Evolutionary conservation across 768 basidiomycete genomes (phyloP).

Genomic region (Kwoniella heveanensis): DNA sequence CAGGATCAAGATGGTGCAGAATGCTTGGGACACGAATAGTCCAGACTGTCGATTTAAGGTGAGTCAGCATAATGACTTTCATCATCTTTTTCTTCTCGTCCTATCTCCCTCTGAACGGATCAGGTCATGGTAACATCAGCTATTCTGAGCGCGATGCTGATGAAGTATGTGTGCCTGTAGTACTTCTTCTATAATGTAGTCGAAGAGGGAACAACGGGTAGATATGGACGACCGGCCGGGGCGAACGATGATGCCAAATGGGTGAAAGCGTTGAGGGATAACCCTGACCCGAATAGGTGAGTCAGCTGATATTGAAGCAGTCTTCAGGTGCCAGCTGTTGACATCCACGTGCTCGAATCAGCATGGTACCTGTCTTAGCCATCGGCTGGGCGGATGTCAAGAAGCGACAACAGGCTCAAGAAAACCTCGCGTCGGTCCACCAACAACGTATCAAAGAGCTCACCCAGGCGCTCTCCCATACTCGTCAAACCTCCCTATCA

Average conservation of each 20-base stretch:
- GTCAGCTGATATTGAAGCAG: slow-evolving; percentile 23
- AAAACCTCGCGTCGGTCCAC: slow-evolving; percentile 49
- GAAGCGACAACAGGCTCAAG: slow-evolving; percentile 52
- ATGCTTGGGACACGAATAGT: slow-evolving; percentile 45
- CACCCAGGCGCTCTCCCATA: slow-evolving; percentile 27
- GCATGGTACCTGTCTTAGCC: slow-evolving; percentile 53
- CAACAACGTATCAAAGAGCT: slow-evolving; percentile 48
- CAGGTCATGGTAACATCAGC: slow-evolving; percentile 39
- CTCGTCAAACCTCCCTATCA: slow-evolving; percentile 42
- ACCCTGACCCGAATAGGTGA: slow-evolving; percentile 52
- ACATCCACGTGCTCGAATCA: slow-evolving; percentile 8
- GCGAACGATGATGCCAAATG: slow-evolving; percentile 53
- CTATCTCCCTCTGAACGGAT: no score
- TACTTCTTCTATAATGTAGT: slow-evolving; percentile 55
- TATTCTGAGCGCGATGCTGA: neutral
- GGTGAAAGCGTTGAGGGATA: slow-evolving; percentile 50
- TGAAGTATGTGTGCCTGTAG: slow-evolving; percentile 21
- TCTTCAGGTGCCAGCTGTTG: no score
- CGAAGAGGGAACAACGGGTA: slow-evolving; percentile 44
- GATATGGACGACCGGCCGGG: slow-evolving; percentile 49
- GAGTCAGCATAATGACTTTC: no score
- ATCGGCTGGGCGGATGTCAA: slow-evolving; percentile 51
- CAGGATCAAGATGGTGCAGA: slow-evolving; percentile 48
- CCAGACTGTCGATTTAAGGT: slow-evolving; percentile 54
- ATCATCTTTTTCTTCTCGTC: no score